These are phyloP conservation scores for Phytomonas sp. DNA, from an alignment of 208 protist genomes.

Conservation along the genomic window DNA sequence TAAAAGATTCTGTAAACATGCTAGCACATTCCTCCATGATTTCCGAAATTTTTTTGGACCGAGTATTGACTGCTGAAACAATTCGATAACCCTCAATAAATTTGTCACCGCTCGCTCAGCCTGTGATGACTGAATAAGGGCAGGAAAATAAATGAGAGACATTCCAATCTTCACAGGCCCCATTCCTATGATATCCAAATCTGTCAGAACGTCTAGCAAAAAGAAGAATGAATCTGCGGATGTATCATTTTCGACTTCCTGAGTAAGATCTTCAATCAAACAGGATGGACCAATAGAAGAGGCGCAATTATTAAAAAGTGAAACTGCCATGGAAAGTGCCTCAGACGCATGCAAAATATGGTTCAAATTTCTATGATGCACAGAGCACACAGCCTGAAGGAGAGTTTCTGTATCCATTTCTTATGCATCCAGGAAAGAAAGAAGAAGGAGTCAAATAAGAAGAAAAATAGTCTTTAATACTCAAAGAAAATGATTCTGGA, in stretches of 20 bases:
- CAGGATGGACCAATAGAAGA: too few species aligned
- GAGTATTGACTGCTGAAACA: neutral
- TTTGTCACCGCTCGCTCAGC: neutral
- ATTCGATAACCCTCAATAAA: neutral
- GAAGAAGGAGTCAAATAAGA: slow-evolving; percentile 14
- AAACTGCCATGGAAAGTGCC: too few species aligned
- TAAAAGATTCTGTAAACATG: neutral
- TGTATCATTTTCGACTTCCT: too few species aligned
- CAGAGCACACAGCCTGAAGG: too few species aligned
- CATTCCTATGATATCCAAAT: too few species aligned
- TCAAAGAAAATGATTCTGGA: neutral
- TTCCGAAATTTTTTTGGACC: neutral
- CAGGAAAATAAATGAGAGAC: neutral
- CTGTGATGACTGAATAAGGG: neutral
- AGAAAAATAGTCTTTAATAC: slow-evolving; percentile 3
- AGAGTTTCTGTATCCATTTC: neutral
- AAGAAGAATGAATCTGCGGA: too few species aligned
- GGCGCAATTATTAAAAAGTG: too few species aligned
- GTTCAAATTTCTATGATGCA: too few species aligned
- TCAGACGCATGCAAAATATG: too few species aligned
- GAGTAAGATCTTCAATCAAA: too few species aligned
- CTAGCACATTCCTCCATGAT: neutral
- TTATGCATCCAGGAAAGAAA: slow-evolving; percentile 1
- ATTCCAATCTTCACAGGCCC: neutral
- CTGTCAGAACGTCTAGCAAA: too few species aligned